Evolutionary conservation across 805 yeast species (phyloP).

Genomic region (Sugiyamaella chiloensis): DNA sequence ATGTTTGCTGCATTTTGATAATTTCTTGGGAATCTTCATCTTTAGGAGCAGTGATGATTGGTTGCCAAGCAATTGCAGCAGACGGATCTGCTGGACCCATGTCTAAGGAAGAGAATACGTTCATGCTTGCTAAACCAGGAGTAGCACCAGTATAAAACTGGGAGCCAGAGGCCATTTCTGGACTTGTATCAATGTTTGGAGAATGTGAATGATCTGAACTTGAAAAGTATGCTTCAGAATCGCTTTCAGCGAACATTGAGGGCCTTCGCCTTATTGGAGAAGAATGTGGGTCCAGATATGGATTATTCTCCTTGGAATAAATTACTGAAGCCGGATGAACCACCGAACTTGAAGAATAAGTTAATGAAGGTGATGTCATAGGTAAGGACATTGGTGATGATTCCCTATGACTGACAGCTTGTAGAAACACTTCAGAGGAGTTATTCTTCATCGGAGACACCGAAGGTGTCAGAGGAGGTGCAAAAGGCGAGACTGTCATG

Average conservation of each 20-base stretch:
- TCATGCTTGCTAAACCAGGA: slow-evolving; percentile 20
- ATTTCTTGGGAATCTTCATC: slow-evolving; percentile 33
- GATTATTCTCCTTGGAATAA: slow-evolving; percentile 7
- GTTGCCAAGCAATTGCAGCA: slow-evolving; percentile 40
- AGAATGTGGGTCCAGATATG: slow-evolving; percentile 18
- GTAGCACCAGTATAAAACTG: slow-evolving; percentile 20
- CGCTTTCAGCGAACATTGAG: slow-evolving; percentile 17
- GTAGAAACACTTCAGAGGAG: slow-evolving; percentile 12
- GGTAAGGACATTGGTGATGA: slow-evolving; percentile 14
- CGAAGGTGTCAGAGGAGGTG: slow-evolving; percentile 6
- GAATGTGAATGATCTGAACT: slow-evolving; percentile 23
- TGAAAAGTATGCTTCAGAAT: slow-evolving; percentile 21
- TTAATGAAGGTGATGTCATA: slow-evolving; percentile 9
- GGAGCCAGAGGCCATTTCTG: slow-evolving; percentile 17
- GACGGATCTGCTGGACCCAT: slow-evolving; percentile 18
- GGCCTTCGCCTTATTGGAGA: slow-evolving; percentile 15
- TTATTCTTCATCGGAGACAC: slow-evolving; percentile 13
- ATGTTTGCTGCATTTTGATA: slow-evolving; percentile 29
- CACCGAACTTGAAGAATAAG: slow-evolving; percentile 9
- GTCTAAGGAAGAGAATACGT: slow-evolving; percentile 22
- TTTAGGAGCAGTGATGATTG: slow-evolving; percentile 34
- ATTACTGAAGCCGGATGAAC: slow-evolving; percentile 4
- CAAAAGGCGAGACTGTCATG: slow-evolving; percentile 3
- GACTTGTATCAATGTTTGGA: slow-evolving; percentile 22
- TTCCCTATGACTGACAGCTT: neutral